These are phyloP conservation scores for Triadica sebifera DNA, from an alignment of 345 rosid species.

Conservation along the genomic window DNA sequence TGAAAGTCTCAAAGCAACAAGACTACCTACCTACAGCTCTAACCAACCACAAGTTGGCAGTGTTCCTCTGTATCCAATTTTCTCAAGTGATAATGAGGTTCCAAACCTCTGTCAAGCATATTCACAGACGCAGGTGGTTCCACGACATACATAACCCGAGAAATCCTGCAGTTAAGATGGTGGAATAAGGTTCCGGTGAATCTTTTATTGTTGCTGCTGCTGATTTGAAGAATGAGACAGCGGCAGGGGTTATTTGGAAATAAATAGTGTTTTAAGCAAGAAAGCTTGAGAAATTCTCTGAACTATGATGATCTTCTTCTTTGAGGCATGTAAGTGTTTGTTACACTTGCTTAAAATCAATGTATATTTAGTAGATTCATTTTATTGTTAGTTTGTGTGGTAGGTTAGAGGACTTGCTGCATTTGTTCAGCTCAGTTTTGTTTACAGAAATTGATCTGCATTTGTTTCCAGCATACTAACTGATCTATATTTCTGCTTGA, in stretches of 20 bases:
- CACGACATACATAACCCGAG: background rate
- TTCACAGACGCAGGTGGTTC: background rate
- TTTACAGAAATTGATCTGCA: background rate
- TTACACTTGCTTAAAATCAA: background rate
- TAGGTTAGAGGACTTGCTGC: constrained; percentile 9
- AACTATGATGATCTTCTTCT: background rate
- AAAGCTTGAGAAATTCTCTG: background rate
- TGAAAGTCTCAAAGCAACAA: background rate
- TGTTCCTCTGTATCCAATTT: background rate
- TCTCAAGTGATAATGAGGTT: constrained; percentile 29
- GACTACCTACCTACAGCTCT: constrained; percentile 5
- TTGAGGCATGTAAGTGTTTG: background rate
- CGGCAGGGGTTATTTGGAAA: background rate
- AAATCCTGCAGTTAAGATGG: background rate
- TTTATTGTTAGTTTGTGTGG: background rate
- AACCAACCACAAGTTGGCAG: constrained; percentile 3
- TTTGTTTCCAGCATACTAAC: background rate
- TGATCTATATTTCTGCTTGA: no score
- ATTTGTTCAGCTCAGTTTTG: constrained; percentile 33
- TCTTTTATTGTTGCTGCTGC: background rate
- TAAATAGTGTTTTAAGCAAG: background rate
- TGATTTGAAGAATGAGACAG: background rate
- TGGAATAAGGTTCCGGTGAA: background rate
- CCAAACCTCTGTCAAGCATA: constrained; percentile 6
- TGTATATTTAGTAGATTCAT: background rate